Evolutionary conservation across 2,329 filamentous ascomycete species (phyloP).

Genomic region (Myriosclerotinia duriaeana): DNA sequence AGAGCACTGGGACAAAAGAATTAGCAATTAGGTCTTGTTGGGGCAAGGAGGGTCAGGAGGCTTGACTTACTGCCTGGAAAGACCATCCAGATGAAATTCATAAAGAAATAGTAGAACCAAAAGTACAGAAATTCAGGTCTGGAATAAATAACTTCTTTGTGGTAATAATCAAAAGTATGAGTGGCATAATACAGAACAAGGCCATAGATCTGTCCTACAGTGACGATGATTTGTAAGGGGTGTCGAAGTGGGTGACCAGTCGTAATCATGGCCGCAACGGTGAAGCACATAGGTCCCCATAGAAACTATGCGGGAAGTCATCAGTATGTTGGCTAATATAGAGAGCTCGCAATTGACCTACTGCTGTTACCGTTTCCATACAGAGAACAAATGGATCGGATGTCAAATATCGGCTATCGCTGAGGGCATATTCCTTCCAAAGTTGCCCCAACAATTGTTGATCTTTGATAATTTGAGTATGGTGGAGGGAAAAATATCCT

Average conservation of each 20-base stretch:
- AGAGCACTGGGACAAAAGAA: conserved; percentile 33
- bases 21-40: background rate
- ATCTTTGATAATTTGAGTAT: conserved; percentile 44
- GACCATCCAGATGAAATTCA: conserved; percentile 62
- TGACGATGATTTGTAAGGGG: conserved; percentile 48
- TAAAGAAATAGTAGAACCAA: conserved; percentile 62
- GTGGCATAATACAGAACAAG: conserved; percentile 64
- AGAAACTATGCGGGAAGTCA: conserved; percentile 43
- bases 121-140: conserved; percentile 61
- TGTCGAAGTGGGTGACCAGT: conserved; percentile 49
- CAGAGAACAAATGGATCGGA: conserved; percentile 54
- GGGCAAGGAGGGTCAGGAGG: background rate
- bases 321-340: background rate
- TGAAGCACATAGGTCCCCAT: conserved; percentile 60
- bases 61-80: conserved; percentile 53
- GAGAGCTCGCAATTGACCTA: conserved; percentile 26
- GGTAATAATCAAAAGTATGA: conserved; percentile 51
- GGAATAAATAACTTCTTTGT: conserved; percentile 52
- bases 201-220: conserved; percentile 48
- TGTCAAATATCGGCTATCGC: conserved; percentile 56
- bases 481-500: conserved; percentile 51
- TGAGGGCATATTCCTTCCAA: conserved; percentile 59
- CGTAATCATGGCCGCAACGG: conserved; percentile 50
- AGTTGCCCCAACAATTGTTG: conserved; percentile 52
- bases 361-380: conserved; percentile 56